These are phyloP conservation scores for Coleophoma eucalyptorum DNA, from an alignment of 2,329 filamentous ascomycete species.

Conservation along the genomic window DNA sequence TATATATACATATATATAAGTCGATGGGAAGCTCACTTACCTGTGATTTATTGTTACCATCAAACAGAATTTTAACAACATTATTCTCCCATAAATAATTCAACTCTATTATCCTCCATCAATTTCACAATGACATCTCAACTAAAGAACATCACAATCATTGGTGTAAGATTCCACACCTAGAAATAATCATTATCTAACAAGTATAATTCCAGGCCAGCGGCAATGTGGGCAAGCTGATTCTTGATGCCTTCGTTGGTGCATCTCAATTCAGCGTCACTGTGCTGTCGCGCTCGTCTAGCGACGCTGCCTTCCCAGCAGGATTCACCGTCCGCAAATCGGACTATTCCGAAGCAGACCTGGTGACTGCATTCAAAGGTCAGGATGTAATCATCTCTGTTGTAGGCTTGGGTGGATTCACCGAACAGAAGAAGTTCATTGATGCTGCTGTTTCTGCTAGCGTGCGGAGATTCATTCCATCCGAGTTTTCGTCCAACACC, in stretches of 20 bases:
- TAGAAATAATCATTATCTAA: too few relatives aligned
- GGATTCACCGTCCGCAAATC: neutral
- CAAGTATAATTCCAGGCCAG: neutral
- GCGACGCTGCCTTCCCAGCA: neutral
- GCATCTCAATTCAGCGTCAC: neutral
- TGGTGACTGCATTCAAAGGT: slow-evolving; percentile 36
- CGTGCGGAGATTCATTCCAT: slow-evolving; percentile 53
- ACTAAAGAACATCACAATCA: too few relatives aligned
- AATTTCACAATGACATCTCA: too few relatives aligned
- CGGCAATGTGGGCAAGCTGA: neutral
- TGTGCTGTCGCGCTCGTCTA: neutral
- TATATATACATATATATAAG: too few relatives aligned
- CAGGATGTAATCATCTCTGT: slow-evolving; percentile 54
- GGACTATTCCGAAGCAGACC: neutral
- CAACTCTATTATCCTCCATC: too few relatives aligned
- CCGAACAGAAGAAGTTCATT: slow-evolving; percentile 43
- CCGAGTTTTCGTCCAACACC: slow-evolving; percentile 35
- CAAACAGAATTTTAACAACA: too few relatives aligned
- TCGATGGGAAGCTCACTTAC: too few relatives aligned
- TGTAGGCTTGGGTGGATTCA: slow-evolving; percentile 38
- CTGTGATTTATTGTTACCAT: too few relatives aligned
- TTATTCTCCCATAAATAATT: too few relatives aligned
- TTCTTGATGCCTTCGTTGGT: neutral
- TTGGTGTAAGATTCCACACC: too few relatives aligned
- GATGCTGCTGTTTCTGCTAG: slow-evolving; percentile 52